phyloP scores from a whole-genome alignment of 441 rosid species.

The Croton laevigatus region DNA sequence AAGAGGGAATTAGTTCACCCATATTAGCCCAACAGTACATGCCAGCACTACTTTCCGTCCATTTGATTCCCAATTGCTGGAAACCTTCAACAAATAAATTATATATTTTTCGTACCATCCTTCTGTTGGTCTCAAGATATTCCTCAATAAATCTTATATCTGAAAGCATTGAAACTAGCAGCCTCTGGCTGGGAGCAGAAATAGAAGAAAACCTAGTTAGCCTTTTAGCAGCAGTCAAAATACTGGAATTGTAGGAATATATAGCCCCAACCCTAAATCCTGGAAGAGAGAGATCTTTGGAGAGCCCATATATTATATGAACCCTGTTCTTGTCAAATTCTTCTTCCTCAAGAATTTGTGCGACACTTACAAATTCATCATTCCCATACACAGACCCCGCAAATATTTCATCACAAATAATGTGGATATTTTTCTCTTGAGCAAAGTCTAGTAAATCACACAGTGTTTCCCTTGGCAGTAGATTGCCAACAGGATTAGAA shows the following conservation, averaged over 20 bases:
- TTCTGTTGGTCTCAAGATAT: constrained; percentile 36
- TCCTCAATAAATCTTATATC: constrained; percentile 41
- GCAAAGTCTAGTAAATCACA: constrained; percentile 60
- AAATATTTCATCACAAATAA: constrained; percentile 82
- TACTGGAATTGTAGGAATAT: constrained; percentile 61
- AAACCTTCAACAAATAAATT: constrained; percentile 42
- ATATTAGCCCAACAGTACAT: constrained; percentile 80
- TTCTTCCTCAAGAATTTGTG: constrained; percentile 57
- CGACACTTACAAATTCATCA: constrained; percentile 78
- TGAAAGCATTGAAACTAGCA: constrained; percentile 56
- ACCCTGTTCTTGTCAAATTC: constrained; percentile 73
- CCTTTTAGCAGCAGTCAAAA: constrained; percentile 52
- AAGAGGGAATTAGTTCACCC: constrained; percentile 63
- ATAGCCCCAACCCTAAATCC: constrained; percentile 86
- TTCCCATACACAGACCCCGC: constrained; percentile 69
- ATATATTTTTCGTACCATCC: constrained; percentile 42
- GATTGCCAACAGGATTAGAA: constrained; percentile 83
- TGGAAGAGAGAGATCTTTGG: constrained; percentile 82
- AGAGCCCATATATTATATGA: constrained; percentile 80
- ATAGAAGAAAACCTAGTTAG: constrained; percentile 59
- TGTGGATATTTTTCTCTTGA: constrained; percentile 72
- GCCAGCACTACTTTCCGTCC: constrained; percentile 56
- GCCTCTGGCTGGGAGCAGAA: constrained; percentile 54
- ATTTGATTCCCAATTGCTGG: constrained; percentile 49
- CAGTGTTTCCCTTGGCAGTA: constrained; percentile 59